Conservation (phyloP, 371 early-diverging fungal genomes). For the Dentiscutata heterogama region DNA sequence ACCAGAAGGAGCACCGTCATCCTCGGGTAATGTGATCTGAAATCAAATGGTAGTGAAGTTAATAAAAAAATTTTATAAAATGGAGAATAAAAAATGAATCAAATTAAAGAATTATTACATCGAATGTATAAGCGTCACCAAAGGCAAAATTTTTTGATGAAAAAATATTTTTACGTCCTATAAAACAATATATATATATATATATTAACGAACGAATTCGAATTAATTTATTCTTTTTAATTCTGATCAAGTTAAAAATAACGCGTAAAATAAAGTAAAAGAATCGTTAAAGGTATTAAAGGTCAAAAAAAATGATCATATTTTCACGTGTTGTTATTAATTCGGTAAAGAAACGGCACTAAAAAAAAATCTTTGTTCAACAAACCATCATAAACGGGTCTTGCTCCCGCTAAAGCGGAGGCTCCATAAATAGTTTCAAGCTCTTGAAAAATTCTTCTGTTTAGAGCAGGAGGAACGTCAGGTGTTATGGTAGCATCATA, state of each 20-base stretch:
- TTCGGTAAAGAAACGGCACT: too few species aligned
- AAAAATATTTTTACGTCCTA: constrained; percentile 73
- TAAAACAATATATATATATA: constrained; percentile 51
- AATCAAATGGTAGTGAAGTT: too few species aligned
- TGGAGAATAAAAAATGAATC: not conserved
- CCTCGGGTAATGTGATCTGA: constrained; percentile 60
- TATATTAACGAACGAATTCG: too few species aligned
- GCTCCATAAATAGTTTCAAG: constrained; percentile 55
- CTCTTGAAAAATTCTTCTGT: constrained; percentile 60
- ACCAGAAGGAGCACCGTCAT: constrained; percentile 48
- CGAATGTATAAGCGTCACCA: constrained; percentile 41
- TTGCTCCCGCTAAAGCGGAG: constrained; percentile 51
- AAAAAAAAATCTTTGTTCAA: not conserved
- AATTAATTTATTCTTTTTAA: too few species aligned
- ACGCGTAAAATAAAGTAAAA: too few species aligned
- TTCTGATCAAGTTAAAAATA: too few species aligned
- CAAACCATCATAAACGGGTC: constrained; percentile 63
- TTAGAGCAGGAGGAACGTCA: constrained; percentile 58
- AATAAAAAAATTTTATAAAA: not conserved
- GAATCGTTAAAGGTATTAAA: too few species aligned
- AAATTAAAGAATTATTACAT: not conserved
- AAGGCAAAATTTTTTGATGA: constrained; percentile 61
- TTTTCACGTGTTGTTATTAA: too few species aligned
- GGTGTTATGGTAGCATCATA: constrained; percentile 57
- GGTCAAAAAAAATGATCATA: too few species aligned